These are phyloP conservation scores for Tardiomyces blankii DNA, from an alignment of 1,139 yeast species.

Conservation along the genomic window DNA sequence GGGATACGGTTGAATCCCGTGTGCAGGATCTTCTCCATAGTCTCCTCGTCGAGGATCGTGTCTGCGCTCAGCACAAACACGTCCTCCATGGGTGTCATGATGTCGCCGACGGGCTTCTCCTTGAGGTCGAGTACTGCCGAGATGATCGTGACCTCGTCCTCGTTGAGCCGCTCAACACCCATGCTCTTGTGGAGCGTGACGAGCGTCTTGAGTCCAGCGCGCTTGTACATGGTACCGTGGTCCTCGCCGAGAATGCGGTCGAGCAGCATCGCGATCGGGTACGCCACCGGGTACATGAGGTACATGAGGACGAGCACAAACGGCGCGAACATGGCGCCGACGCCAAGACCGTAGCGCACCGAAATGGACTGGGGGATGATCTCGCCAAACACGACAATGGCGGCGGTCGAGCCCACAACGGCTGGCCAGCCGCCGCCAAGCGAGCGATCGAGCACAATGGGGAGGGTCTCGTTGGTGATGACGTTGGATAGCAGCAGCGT, in stretches of 20 bases:
- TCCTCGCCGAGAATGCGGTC: conserved; percentile 87
- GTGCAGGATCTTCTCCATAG: conserved; percentile 83
- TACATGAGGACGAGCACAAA: conserved; percentile 82
- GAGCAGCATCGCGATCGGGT: conserved; percentile 73
- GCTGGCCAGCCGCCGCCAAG: conserved; percentile 99
- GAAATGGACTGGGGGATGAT: conserved; percentile 91
- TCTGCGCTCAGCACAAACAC: conserved; percentile 87
- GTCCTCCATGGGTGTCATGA: conserved; percentile 91
- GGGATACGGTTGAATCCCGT: conserved; percentile 96
- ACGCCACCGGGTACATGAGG: conserved; percentile 82
- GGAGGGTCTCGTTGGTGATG: conserved; percentile 89
- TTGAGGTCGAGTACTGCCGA: conserved; percentile 89
- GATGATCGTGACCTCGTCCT: conserved; percentile 93
- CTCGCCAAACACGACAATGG: conserved; percentile 92
- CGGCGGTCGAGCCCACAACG: conserved; percentile 80
- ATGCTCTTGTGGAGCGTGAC: conserved; percentile 88
- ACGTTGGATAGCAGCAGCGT: conserved; percentile 73
- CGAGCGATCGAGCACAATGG: conserved; percentile 84
- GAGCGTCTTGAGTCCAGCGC: conserved; percentile 84
- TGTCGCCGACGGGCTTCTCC: conserved; percentile 74
- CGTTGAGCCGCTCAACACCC: conserved; percentile 90
- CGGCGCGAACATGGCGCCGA: conserved; percentile 86
- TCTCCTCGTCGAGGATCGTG: conserved; percentile 66
- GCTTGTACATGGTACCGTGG: conserved; percentile 90
- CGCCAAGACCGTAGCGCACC: conserved; percentile 84